Evolutionary conservation across 345 rosid species (phyloP).

Genomic region (Schrenkiella parvula): DNA sequence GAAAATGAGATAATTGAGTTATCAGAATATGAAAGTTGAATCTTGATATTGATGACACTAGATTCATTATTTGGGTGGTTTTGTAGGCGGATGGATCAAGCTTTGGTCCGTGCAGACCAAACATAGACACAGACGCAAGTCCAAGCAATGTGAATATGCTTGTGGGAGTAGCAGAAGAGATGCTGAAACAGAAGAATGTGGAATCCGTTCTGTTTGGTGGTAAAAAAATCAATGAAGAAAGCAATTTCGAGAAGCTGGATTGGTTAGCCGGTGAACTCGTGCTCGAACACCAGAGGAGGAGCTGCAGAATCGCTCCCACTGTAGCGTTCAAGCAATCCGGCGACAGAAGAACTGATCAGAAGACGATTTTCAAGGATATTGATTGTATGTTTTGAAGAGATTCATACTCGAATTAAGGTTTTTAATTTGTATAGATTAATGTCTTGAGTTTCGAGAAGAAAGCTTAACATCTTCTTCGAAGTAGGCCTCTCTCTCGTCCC

Average conservation of each 20-base stretch:
- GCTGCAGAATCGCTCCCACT: constrained; percentile 90
- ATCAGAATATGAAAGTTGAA: background rate
- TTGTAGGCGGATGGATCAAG: constrained; percentile 83
- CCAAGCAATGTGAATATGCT: constrained; percentile 68
- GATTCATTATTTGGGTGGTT: background rate
- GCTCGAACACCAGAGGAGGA: constrained; percentile 89
- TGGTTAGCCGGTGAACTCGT: constrained; percentile 87
- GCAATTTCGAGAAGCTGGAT: constrained; percentile 75
- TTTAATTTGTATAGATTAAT: constrained; percentile 16
- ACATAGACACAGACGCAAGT: constrained; percentile 64
- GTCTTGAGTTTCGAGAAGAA: background rate
- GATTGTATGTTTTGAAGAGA: constrained; percentile 24
- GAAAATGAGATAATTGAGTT: background rate
- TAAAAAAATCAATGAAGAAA: constrained; percentile 65
- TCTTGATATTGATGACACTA: background rate
- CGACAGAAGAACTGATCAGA: constrained; percentile 26
- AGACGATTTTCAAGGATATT: constrained; percentile 26
- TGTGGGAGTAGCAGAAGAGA: constrained; percentile 71
- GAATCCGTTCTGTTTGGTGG: constrained; percentile 85
- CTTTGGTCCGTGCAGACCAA: constrained; percentile 55
- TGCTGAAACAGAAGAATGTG: constrained; percentile 87
- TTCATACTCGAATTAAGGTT: background rate
- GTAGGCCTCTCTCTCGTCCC: background rate
- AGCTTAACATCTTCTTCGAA: background rate
- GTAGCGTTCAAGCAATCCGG: constrained; percentile 83